A percentile compares a stretch with the other conserved stretches of the same genome.
These are phyloP conservation scores for Asterochloris erici DNA, from an alignment of 139 green algal genomes.

Conservation along the genomic window DNA sequence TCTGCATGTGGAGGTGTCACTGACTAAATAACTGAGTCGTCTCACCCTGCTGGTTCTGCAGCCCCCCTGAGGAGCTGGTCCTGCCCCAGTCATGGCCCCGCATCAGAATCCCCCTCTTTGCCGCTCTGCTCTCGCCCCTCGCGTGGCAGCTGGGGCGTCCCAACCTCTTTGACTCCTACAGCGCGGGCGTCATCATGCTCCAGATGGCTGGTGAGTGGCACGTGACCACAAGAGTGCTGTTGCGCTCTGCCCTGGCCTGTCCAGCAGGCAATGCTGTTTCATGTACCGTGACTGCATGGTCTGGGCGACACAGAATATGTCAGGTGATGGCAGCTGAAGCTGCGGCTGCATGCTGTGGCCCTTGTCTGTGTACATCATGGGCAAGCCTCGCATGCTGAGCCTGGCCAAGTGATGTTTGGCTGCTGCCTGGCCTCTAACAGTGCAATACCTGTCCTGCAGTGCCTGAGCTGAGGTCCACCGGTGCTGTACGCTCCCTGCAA, in stretches of 20 bases:
- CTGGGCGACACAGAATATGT: not conserved
- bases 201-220: constrained; percentile 37
- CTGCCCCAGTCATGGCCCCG: constrained; percentile 78
- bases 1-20: no score
- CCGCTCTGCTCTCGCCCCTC: constrained; percentile 68
- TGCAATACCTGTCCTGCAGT: constrained; percentile 33
- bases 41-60: not conserved
- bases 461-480: constrained; percentile 62
- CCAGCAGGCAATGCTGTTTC: not conserved
- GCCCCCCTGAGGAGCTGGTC: constrained; percentile 86
- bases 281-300: not conserved
- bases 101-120: constrained; percentile 58
- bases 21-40: no score
- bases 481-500: constrained; percentile 46
- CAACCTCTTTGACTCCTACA: constrained; percentile 90
- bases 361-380: not conserved
- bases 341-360: not conserved
- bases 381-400: not conserved
- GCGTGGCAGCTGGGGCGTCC: constrained; percentile 76
- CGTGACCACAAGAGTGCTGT: not conserved
- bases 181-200: constrained; percentile 65
- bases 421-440: not conserved
- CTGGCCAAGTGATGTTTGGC: not conserved
- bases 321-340: not conserved
- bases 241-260: not conserved